These are phyloP conservation scores for Pyrenophora seminiperda DNA, from an alignment of 2,329 filamentous ascomycete species.

Conservation along the genomic window DNA sequence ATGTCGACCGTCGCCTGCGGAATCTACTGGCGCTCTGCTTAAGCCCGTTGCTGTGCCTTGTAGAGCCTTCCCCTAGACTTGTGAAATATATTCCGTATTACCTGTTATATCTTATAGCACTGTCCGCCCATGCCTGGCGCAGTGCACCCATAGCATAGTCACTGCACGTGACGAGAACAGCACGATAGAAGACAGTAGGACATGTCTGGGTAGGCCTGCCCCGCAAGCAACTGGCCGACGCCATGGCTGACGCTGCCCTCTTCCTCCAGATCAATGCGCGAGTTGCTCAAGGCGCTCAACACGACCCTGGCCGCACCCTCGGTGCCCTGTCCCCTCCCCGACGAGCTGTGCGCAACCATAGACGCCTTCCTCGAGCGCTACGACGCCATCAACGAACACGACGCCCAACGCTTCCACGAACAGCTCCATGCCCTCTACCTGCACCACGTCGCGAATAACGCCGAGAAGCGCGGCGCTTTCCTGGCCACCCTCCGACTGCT, in stretches of 20 bases:
- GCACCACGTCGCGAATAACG: slow-evolving; percentile 63
- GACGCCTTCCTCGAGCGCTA: slow-evolving; percentile 71
- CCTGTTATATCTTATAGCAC: too few species aligned
- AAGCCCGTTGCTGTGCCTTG: background rate
- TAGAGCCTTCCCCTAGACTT: too few species aligned
- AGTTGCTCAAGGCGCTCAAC: slow-evolving; percentile 55
- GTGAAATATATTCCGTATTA: too few species aligned
- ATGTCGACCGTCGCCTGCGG: slow-evolving; percentile 5
- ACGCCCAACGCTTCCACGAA: slow-evolving; percentile 73
- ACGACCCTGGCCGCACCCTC: slow-evolving; percentile 50
- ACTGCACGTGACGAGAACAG: slow-evolving; percentile 7
- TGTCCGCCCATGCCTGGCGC: slow-evolving; percentile 18
- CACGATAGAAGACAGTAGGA: background rate
- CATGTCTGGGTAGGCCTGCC: slow-evolving; percentile 33
- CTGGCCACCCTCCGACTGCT: slow-evolving; percentile 69
- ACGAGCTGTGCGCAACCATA: slow-evolving; percentile 66
- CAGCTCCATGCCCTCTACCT: slow-evolving; percentile 72
- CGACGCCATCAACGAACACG: slow-evolving; percentile 68
- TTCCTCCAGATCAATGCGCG: slow-evolving; percentile 53
- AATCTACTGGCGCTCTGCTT: background rate
- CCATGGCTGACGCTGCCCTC: slow-evolving; percentile 32
- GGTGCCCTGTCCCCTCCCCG: slow-evolving; percentile 64
- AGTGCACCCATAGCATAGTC: slow-evolving; percentile 10
- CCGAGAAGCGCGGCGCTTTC: slow-evolving; percentile 68
- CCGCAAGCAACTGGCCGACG: slow-evolving; percentile 8